Base-by-base conservation (phyloP, 306 rosid species). In the Pyrus communis region DNA sequence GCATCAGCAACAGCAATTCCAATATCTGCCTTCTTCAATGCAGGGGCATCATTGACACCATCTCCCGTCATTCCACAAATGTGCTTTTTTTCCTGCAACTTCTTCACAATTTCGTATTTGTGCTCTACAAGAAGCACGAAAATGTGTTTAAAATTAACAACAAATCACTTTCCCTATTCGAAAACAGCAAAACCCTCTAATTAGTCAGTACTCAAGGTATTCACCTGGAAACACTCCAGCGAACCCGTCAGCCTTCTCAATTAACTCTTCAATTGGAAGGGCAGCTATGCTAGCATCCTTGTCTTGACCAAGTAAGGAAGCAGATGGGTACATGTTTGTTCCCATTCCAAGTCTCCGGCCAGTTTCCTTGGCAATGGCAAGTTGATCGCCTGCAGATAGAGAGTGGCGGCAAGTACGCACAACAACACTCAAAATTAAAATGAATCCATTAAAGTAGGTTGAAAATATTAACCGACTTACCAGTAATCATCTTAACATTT, bases 41-140 rank as follows among this genome's bases (percentile, higher is more conserved):
- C 99, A 25, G 99, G 99, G 79, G 99, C 99, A 81, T 95, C 99
- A 7, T 95, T 95, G 74, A 95, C 99, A 79, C 99, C 99, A 80
- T 95, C 99, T 42, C 99, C 99, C 0, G 99, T 95, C 99, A 95
- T 95, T 83, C 99, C 99, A 86, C 97, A 92, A 52, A 95, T 91
- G 89, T 95, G 99, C 78, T 95, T 95, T 74, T 92, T 89, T 79
- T 91, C 99, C 76, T 95, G 99, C 86, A 95, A 85, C 88, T 95
- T 95, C 89, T 84, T 95, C 35, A 95, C 99, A 74, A 95, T 95
- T 84, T 91, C 99, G 54, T 95, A 95, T 58, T 95, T 95, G 93
- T 95, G 99, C 78, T 95, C 98, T 95, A 75, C 4, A 69, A 46
- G 35, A 63, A 73, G 81, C 22, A 71, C 61, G 21, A 54, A 43